These are phyloP conservation scores for Isatis lusitanica DNA, from an alignment of 441 rosid species.

Conservation along the genomic window DNA sequence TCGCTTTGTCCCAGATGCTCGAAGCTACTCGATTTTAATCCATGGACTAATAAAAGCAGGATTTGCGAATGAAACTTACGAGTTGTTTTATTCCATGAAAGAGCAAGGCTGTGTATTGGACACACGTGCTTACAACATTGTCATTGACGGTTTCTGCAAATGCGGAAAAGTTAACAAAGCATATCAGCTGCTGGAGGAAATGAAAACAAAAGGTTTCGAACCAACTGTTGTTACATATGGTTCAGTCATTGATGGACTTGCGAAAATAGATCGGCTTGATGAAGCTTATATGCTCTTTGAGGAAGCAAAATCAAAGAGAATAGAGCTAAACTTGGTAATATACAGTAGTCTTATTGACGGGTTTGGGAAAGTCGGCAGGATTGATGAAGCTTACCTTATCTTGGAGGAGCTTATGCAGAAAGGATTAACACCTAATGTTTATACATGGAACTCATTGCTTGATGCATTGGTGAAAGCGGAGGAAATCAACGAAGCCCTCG, in stretches of 20 bases:
- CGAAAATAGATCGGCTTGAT: slow-evolving; percentile 92
- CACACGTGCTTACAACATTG: slow-evolving; percentile 78
- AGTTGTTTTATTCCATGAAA: slow-evolving; percentile 81
- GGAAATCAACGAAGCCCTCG: slow-evolving; percentile 82
- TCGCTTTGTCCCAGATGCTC: slow-evolving; percentile 74
- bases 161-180: slow-evolving; percentile 89
- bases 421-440: slow-evolving; percentile 76
- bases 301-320: slow-evolving; percentile 78
- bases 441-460: slow-evolving; percentile 94
- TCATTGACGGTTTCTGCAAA: slow-evolving; percentile 91
- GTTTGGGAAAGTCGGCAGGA: slow-evolving; percentile 92
- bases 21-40: slow-evolving; percentile 74
- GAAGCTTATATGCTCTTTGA: slow-evolving; percentile 96
- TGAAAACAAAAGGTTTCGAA: slow-evolving; percentile 73
- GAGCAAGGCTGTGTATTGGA: slow-evolving; percentile 85
- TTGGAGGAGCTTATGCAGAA: slow-evolving; percentile 94
- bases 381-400: slow-evolving; percentile 92
- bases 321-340: slow-evolving; percentile 71
- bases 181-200: slow-evolving; percentile 88
- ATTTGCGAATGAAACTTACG: slow-evolving; percentile 76
- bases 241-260: slow-evolving; percentile 79
- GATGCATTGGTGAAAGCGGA: slow-evolving; percentile 90
- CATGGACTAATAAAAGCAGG: slow-evolving; percentile 89
- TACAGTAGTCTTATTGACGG: slow-evolving; percentile 92
- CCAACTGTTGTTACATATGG: slow-evolving; percentile 94